Percentiles rank a stretch among this genome's conserved stretches.
These are phyloP conservation scores for Venturia effusa DNA, from an alignment of 2,329 filamentous ascomycete genomes.

Conservation along the genomic window DNA sequence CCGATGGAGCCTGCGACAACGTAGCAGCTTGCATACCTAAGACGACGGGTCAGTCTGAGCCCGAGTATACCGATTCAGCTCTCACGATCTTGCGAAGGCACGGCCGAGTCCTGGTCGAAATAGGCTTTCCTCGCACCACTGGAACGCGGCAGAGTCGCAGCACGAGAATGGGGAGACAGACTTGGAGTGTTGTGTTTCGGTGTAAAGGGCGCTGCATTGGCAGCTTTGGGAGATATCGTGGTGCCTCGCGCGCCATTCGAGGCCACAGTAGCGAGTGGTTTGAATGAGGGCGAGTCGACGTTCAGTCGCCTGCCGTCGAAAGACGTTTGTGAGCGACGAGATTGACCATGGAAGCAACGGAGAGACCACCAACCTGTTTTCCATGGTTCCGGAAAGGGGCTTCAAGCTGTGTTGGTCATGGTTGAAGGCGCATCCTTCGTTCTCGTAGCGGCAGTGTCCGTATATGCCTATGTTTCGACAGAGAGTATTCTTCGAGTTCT, in stretches of 20 bases:
- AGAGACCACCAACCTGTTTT: slow-evolving; percentile 35
- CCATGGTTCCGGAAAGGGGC: slow-evolving; percentile 30
- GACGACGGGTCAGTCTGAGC: slow-evolving; percentile 9
- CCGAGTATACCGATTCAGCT: slow-evolving; percentile 1
- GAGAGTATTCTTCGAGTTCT: slow-evolving; percentile 71
- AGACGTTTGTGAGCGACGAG: slow-evolving; percentile 1
- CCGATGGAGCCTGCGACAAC: slow-evolving; percentile 17
- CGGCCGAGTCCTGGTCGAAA: neutral
- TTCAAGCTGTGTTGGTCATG: slow-evolving; percentile 61
- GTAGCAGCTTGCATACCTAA: slow-evolving; percentile 1
- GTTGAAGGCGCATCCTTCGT: slow-evolving; percentile 78
- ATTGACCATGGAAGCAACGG: slow-evolving; percentile 7
- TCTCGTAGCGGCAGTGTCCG: slow-evolving; percentile 84
- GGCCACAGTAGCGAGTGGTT: slow-evolving; percentile 46
- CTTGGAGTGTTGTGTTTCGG: slow-evolving; percentile 45
- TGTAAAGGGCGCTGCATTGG: slow-evolving; percentile 79
- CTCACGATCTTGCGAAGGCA: neutral
- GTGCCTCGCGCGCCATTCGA: slow-evolving; percentile 53
- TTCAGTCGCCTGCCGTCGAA: slow-evolving; percentile 57
- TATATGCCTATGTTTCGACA: slow-evolving; percentile 92
- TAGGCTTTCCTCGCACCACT: neutral
- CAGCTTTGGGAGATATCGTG: slow-evolving; percentile 78
- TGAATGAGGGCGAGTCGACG: slow-evolving; percentile 94
- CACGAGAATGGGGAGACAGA: slow-evolving; percentile 20
- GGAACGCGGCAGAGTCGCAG: neutral